Evolutionary conservation across 345 rosid species (phyloP).

Genomic region (Kandelia obovata): DNA sequence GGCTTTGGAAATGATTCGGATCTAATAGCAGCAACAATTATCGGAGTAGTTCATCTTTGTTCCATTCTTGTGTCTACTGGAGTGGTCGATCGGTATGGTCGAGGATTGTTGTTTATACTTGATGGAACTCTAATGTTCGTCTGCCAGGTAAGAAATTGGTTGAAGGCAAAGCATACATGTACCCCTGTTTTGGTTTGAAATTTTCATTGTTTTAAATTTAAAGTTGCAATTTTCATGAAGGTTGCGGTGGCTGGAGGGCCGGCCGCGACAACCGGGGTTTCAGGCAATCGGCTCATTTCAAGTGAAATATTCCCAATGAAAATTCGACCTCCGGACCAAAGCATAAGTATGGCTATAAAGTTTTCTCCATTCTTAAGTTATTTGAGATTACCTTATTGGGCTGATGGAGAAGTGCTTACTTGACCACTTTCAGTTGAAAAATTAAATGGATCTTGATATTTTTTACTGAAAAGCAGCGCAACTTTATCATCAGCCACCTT

Average conservation of each 20-base stretch:
- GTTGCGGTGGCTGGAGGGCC: constrained; percentile 30
- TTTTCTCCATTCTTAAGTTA: no score
- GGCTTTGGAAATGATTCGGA: no score
- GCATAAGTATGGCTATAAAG: constrained; percentile 43
- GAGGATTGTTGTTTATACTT: constrained; percentile 60
- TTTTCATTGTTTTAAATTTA: not conserved
- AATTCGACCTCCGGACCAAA: constrained; percentile 53
- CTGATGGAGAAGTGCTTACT: no score
- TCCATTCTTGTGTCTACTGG: constrained; percentile 52
- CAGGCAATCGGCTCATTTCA: constrained; percentile 24
- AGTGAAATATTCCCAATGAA: constrained; percentile 54
- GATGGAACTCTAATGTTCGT: constrained; percentile 67
- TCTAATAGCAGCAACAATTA: constrained; percentile 54
- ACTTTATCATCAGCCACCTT: no score
- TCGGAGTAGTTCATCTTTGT: constrained; percentile 64
- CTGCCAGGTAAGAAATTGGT: constrained; percentile 45
- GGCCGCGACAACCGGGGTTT: constrained; percentile 34
- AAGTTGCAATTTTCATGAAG: not conserved
- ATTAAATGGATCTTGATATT: no score
- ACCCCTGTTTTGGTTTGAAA: no score
- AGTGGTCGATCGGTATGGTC: constrained; percentile 65
- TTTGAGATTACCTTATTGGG: no score
- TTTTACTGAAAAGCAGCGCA: no score
- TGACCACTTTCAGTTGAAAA: no score
- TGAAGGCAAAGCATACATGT: no score